A percentile compares a stretch with the other conserved stretches of the same genome.
phyloP scores from a whole-genome alignment of 495 filamentous ascomycete genomes.

The Coniosporium apollinis region DNA sequence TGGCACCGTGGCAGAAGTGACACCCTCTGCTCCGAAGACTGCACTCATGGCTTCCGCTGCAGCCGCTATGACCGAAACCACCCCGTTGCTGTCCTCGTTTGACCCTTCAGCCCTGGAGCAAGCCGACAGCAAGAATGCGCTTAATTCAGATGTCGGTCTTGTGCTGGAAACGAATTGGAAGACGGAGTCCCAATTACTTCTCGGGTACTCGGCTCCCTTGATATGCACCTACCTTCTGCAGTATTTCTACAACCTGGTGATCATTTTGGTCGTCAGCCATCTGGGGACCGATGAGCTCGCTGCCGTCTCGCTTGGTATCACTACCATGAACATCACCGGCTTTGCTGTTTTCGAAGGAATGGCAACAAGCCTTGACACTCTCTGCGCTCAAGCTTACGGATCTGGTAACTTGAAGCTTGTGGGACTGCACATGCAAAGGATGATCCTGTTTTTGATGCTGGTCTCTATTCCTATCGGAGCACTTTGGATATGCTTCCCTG shows the following conservation, averaged over 20 bases:
- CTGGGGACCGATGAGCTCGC: slow-evolving; percentile 14
- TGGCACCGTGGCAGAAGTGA: no score
- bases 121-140: slow-evolving; percentile 5
- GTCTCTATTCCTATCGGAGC: slow-evolving; percentile 13
- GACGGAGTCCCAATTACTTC: background rate
- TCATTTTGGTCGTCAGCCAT: slow-evolving; percentile 11
- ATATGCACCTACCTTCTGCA: slow-evolving; percentile 12
- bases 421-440: slow-evolving; percentile 14
- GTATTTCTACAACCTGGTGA: slow-evolving; percentile 11
- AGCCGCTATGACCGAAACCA: no score
- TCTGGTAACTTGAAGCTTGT: slow-evolving; percentile 11
- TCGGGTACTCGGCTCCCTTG: slow-evolving; percentile 7
- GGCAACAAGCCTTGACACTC: slow-evolving; percentile 16
- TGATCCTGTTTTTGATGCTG: slow-evolving; percentile 11
- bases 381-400: slow-evolving; percentile 19
- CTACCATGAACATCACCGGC: slow-evolving; percentile 16
- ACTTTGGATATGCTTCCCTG: slow-evolving; percentile 13
- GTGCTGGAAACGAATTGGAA: slow-evolving; percentile 4
- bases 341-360: slow-evolving; percentile 15
- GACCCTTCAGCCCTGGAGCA: slow-evolving; percentile 3
- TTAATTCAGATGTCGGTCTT: no score
- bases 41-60: no score
- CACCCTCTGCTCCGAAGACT: no score
- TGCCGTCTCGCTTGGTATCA: slow-evolving; percentile 12
- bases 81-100: slow-evolving; percentile 1